Conservation (phyloP, 2,329 filamentous ascomycete genomes). For the Colletotrichum paranaense region DNA sequence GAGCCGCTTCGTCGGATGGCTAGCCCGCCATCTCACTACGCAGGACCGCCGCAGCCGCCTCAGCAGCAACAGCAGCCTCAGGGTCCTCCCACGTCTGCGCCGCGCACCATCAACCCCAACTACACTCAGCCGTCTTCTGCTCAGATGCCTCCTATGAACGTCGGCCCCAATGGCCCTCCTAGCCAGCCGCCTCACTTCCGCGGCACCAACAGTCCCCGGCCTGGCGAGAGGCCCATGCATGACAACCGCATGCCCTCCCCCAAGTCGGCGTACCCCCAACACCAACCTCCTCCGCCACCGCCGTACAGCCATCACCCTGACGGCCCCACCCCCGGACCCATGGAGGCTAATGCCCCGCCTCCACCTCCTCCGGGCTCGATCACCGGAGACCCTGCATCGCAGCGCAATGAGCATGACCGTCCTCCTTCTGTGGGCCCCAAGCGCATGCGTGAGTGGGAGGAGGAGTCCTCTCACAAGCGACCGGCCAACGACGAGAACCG, state of each 20-base stretch:
- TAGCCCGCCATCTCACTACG: constrained; percentile 64
- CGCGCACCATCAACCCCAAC: constrained; percentile 70
- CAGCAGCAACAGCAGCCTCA: constrained; percentile 57
- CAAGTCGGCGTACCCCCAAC: constrained; percentile 85
- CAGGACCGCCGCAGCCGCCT: constrained; percentile 62
- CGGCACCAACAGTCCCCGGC: constrained; percentile 78
- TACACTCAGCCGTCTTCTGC: constrained; percentile 62
- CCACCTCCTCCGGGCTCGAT: constrained; percentile 64
- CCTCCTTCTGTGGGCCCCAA: constrained; percentile 85
- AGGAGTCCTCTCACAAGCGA: constrained; percentile 84
- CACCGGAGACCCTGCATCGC: constrained; percentile 75
- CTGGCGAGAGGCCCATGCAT: constrained; percentile 83
- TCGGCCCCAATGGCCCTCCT: constrained; percentile 56
- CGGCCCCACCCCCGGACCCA: constrained; percentile 63
- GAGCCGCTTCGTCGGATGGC: constrained; percentile 60
- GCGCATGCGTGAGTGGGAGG: constrained; percentile 92
- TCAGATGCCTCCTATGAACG: constrained; percentile 49
- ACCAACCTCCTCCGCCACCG: constrained; percentile 62
- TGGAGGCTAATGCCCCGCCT: constrained; percentile 76
- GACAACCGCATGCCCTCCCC: constrained; percentile 93
- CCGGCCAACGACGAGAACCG: constrained; percentile 88
- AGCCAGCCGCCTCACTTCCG: constrained; percentile 78
- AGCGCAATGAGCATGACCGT: constrained; percentile 73
- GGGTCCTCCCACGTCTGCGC: constrained; percentile 49
- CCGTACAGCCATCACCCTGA: constrained; percentile 80